Evolutionary conservation across 768 basidiomycete genomes (phyloP).

Genomic region (Calocybe cyanea): DNA sequence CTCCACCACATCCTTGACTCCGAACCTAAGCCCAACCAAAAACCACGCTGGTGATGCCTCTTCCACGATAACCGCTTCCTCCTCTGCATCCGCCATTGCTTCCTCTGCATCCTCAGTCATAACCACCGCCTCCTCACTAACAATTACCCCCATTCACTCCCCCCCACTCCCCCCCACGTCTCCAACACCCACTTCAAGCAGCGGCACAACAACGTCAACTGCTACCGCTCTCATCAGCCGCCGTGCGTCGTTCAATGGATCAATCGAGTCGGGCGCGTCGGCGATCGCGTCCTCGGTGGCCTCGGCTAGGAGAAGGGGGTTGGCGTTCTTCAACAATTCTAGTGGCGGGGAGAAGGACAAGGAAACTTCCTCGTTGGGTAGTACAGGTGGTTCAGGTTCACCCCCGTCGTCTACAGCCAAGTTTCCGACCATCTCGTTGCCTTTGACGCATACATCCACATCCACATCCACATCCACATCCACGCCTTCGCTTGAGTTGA

Average conservation of each 20-base stretch:
- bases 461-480: neutral
- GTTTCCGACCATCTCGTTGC: conserved; percentile 19
- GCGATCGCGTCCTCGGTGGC: conserved; percentile 10
- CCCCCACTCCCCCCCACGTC: conserved; percentile 5
- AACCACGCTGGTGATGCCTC: neutral
- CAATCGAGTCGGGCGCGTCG: conserved; percentile 16
- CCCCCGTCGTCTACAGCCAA: conserved; percentile 11
- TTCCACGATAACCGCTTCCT: neutral
- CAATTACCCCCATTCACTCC: no score
- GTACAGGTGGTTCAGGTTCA: no score
- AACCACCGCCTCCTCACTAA: neutral
- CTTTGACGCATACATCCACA: conserved; percentile 12
- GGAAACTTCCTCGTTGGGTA: no score
- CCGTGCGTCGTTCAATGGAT: conserved; percentile 18
- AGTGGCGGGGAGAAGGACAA: conserved; percentile 7
- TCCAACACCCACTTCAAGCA: neutral
- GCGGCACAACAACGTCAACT: no score
- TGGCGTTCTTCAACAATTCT: conserved; percentile 10
- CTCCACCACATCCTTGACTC: neutral
- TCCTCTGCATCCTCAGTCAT: neutral
- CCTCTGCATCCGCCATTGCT: neutral
- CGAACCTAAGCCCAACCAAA: neutral
- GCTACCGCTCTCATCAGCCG: no score
- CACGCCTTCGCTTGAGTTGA: no score
- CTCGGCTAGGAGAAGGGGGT: conserved; percentile 14